Percentiles rank a stretch among this genome's conserved stretches.
These are phyloP conservation scores for Aspergillus proliferans DNA, from an alignment of 2,329 filamentous ascomycete genomes.

Conservation along the genomic window DNA sequence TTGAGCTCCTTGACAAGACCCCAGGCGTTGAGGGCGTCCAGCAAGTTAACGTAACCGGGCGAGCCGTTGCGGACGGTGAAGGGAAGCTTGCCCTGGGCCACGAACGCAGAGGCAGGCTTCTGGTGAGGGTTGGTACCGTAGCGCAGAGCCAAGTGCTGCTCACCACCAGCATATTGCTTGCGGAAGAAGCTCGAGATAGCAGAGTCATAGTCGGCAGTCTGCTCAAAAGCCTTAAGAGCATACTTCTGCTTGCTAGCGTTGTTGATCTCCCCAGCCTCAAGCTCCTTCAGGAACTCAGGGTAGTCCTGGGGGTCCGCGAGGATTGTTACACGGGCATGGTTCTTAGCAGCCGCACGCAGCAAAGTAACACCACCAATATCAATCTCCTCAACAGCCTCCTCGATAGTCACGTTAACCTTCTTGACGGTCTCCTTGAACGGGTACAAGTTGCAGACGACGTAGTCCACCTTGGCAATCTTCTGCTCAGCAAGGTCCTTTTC, in stretches of 20 bases:
- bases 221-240: conserved; percentile 95
- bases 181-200: conserved; percentile 97
- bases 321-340: conserved; percentile 91
- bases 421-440: conserved; percentile 98
- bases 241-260: conserved; percentile 81
- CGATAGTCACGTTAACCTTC: conserved; percentile 93
- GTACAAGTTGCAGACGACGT: conserved; percentile 96
- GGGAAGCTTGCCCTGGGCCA: conserved; percentile 67
- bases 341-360: conserved; percentile 94
- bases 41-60: conserved; percentile 94
- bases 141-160: conserved; percentile 76
- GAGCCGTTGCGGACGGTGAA: conserved; percentile 89
- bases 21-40: conserved; percentile 96
- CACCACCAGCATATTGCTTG: conserved; percentile 84
- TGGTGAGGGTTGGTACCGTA: conserved; percentile 98
- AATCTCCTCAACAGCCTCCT: conserved; percentile 96
- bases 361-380: conserved; percentile 97
- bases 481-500: conserved; percentile 94
- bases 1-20: conserved; percentile 94
- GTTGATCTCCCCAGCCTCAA: conserved; percentile 77
- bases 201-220: conserved; percentile 92
- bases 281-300: conserved; percentile 83
- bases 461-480: conserved; percentile 93
- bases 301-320: conserved; percentile 93
- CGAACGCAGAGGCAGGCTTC: conserved; percentile 86